Evolutionary conservation across 129 eudicot species (phyloP).

Genomic region (Solidago caesia): DNA sequence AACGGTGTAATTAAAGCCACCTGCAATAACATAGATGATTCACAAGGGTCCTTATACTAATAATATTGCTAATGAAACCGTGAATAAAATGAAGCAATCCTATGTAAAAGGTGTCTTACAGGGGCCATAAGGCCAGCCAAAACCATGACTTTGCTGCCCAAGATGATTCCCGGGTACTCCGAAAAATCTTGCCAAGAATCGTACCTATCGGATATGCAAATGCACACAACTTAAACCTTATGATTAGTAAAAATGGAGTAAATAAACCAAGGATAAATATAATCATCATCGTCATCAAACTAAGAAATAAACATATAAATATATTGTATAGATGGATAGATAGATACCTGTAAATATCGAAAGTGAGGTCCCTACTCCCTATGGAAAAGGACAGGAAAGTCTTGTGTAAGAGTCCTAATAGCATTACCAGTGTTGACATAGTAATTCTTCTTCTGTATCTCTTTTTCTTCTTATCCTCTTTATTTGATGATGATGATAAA

Average conservation of each 20-base stretch:
- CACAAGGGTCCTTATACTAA: not conserved
- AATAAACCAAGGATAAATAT: not conserved
- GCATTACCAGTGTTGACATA: too few relatives aligned
- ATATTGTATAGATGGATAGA: too few relatives aligned
- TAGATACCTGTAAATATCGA: too few relatives aligned
- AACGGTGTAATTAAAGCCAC: constrained; percentile 88
- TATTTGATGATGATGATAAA: too few relatives aligned
- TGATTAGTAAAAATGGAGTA: not conserved
- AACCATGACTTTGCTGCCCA: constrained; percentile 99
- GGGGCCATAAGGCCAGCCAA: constrained; percentile 99
- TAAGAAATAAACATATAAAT: too few relatives aligned
- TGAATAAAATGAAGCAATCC: not conserved
- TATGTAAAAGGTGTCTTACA: constrained; percentile 46
- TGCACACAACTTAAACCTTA: not conserved
- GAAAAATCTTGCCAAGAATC: constrained; percentile 90
- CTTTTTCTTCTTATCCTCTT: too few relatives aligned
- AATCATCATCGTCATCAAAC: too few relatives aligned
- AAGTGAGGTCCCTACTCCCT: too few relatives aligned
- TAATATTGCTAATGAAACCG: not conserved
- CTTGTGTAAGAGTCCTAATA: too few relatives aligned
- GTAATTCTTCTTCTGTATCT: too few relatives aligned
- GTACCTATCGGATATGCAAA: constrained; percentile 54
- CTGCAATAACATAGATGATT: constrained; percentile 33
- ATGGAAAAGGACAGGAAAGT: too few relatives aligned
- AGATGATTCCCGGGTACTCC: constrained; percentile 96